These are phyloP conservation scores for Torulaspora gathmanii DNA, from an alignment of 805 yeast species.

Conservation along the genomic window DNA sequence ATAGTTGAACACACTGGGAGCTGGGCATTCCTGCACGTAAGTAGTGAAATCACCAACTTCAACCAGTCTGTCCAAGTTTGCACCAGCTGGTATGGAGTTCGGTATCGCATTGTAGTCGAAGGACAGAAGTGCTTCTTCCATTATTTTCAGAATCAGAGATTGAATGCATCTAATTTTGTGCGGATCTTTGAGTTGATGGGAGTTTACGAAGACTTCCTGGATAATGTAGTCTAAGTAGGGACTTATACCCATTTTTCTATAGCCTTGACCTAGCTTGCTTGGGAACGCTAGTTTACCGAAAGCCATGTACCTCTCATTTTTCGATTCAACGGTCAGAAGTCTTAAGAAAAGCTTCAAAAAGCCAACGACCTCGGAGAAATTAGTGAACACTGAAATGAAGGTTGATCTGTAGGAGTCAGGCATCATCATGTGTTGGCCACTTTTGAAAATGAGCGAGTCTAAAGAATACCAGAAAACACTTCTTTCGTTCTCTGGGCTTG, in stretches of 20 bases:
- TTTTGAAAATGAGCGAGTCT: slow-evolving; percentile 63
- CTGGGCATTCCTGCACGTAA: slow-evolving; percentile 64
- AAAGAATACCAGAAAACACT: slow-evolving; percentile 59
- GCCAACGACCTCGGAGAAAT: slow-evolving; percentile 54
- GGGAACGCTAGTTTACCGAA: slow-evolving; percentile 57
- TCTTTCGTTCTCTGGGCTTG: slow-evolving; percentile 41
- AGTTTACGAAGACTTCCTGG: slow-evolving; percentile 58
- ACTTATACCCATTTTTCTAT: slow-evolving; percentile 66
- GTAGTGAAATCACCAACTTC: slow-evolving; percentile 42
- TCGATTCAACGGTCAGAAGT: slow-evolving; percentile 36
- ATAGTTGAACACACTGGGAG: slow-evolving; percentile 57
- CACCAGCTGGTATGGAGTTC: slow-evolving; percentile 48
- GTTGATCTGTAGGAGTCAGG: slow-evolving; percentile 40
- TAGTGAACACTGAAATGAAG: slow-evolving; percentile 44
- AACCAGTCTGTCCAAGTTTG: slow-evolving; percentile 47
- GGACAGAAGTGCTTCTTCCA: slow-evolving; percentile 45
- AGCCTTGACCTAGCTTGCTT: slow-evolving; percentile 51
- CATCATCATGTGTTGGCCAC: slow-evolving; percentile 23
- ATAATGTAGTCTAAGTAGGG: slow-evolving; percentile 73
- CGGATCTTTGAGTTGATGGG: slow-evolving; percentile 34
- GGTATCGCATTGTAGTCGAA: slow-evolving; percentile 50
- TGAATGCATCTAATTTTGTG: slow-evolving; percentile 47
- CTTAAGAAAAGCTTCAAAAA: slow-evolving; percentile 52
- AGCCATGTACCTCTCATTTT: slow-evolving; percentile 27
- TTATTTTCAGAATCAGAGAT: slow-evolving; percentile 46